Conservation (phyloP, 768 basidiomycete genomes). For the Trametes gibbosa region DNA sequence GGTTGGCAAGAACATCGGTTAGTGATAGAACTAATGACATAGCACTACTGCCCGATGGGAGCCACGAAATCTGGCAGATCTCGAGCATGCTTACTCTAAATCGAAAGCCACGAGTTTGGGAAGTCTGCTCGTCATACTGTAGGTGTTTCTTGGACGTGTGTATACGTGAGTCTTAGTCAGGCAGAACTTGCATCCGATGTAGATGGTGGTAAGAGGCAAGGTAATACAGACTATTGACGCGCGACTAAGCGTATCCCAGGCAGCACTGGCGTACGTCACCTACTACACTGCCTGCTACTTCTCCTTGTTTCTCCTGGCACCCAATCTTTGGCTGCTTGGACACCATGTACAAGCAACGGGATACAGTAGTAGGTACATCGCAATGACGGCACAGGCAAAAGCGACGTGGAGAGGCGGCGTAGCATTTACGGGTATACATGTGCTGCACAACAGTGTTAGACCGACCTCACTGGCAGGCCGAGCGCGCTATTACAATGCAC, state of each 20-base stretch:
- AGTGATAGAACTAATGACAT: neutral
- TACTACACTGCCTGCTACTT: too few relatives aligned
- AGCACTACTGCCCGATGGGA: neutral
- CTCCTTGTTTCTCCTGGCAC: too few relatives aligned
- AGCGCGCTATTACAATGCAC: neutral
- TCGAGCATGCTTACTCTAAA: slow-evolving; percentile 67
- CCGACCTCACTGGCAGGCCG: neutral
- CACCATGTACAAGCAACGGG: neutral
- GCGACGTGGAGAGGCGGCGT: too few relatives aligned
- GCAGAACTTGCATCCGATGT: neutral
- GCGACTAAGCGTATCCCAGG: too few relatives aligned
- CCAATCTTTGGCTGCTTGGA: too few relatives aligned
- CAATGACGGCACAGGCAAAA: too few relatives aligned
- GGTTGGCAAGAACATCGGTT: slow-evolving; percentile 1
- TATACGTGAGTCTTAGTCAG: neutral
- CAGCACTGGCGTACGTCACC: too few relatives aligned
- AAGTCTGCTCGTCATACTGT: slow-evolving; percentile 33
- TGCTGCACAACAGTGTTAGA: neutral
- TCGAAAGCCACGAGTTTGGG: slow-evolving; percentile 79
- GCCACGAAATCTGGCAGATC: neutral
- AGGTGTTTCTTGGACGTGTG: too few relatives aligned
- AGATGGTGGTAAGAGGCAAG: too few relatives aligned
- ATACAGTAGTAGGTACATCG: neutral
- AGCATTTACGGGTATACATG: neutral
- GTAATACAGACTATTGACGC: too few relatives aligned